phyloP scores from a whole-genome alignment of 1,139 yeast genomes.

The Tardiomyces blankii region DNA sequence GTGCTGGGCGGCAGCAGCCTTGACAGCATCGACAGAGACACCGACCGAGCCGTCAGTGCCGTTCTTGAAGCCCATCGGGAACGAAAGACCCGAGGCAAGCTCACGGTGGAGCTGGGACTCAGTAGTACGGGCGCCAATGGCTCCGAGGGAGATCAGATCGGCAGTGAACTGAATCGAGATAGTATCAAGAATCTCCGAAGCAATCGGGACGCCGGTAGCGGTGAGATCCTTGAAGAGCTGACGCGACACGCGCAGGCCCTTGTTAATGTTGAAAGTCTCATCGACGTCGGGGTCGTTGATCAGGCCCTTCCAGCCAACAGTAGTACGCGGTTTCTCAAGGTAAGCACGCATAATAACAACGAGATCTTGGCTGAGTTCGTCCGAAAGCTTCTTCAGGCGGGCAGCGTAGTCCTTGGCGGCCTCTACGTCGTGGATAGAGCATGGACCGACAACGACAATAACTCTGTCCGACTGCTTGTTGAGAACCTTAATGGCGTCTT shows the following conservation, averaged over 20 bases:
- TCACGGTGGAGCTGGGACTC: constrained; percentile 98
- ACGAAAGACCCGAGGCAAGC: constrained; percentile 88
- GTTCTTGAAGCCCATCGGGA: constrained; percentile 97
- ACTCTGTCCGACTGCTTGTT: constrained; percentile 69
- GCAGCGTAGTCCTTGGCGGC: constrained; percentile 84
- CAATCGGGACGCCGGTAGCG: constrained; percentile 66
- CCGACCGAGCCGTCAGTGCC: constrained; percentile 94
- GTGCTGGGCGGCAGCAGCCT: constrained; percentile 86
- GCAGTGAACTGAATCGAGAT: constrained; percentile 96
- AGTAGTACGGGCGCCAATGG: constrained; percentile 98
- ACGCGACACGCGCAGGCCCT: constrained; percentile 83
- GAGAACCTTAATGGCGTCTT: constrained; percentile 61
- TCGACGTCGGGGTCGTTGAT: constrained; percentile 95
- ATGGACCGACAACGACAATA: constrained; percentile 83
- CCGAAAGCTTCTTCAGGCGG: constrained; percentile 53
- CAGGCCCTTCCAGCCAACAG: constrained; percentile 98
- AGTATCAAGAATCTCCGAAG: constrained; percentile 96
- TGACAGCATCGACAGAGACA: constrained; percentile 90
- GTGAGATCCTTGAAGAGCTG: constrained; percentile 80
- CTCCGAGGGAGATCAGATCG: constrained; percentile 87
- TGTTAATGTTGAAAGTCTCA: constrained; percentile 87
- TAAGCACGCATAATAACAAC: constrained; percentile 91
- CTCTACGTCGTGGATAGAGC: constrained; percentile 87
- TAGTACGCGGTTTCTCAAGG: constrained; percentile 96
- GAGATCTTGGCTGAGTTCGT: constrained; percentile 62